Evolutionary conservation across 2,329 filamentous ascomycete genomes (phyloP), one percentile per base, ranked within the genome.

Genomic region (Colletotrichum eremochloae): DNA sequence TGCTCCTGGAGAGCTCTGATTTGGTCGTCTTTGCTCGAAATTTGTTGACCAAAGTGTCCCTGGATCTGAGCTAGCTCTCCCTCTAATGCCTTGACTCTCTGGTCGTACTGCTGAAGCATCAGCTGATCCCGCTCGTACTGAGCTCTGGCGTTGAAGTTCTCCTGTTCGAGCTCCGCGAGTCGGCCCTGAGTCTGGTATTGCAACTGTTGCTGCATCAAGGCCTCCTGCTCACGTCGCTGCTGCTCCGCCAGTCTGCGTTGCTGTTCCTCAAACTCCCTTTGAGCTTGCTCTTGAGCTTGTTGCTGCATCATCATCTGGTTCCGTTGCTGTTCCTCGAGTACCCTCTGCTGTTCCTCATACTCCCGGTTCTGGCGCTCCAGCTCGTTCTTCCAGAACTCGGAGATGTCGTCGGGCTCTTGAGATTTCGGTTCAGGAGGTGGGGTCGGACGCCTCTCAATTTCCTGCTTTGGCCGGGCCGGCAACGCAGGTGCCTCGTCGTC

Each of bases 51-150:
- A 77, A 94, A 92, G 80, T 95, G 98, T 76, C 87, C 89, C 77
- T 94, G 93, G 64, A 98, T 87, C 75, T 97, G 93, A 58, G 87
- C 84, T 74, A 99, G 88, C 82, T 99, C 96, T 67, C 91, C 90
- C 82, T 99, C 96, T 15, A 99, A 85, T 29, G 94, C 93, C 85
- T 98, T 98, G 79, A 99, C 95, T 73, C 96, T 91, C 79, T 94
- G 92, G 76, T 99, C 96, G 80, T 98, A 99, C 80, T 98, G 96
- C 82, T 98, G 94, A 55, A 99, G 87, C 93, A 98, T 94, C 53
- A 99, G 86, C 83, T 98, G 96, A 80, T 99, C 95, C n/a, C 93
- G 93, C 82, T 98, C 95, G 80, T 98, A 98, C 82, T 98, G 96
- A 11, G 95, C 94, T 53, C 96, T 90, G 5, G 96, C 96, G 78